A percentile compares a stretch with the other conserved stretches of the same genome.
These are phyloP conservation scores for Elsinoe necatrix DNA, from an alignment of 2,329 filamentous ascomycete species.

Conservation along the genomic window DNA sequence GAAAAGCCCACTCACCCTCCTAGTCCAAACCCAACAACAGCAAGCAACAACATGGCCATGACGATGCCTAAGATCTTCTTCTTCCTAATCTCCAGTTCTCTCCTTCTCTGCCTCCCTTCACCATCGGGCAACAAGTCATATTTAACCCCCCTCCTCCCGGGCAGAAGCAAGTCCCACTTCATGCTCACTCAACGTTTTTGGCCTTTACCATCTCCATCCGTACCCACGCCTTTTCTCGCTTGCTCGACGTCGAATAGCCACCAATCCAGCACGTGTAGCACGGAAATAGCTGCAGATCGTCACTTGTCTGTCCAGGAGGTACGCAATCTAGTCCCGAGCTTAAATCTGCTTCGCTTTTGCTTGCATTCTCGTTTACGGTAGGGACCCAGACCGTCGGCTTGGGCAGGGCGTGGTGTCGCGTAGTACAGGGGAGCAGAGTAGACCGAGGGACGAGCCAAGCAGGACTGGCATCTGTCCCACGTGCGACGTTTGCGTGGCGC, in stretches of 20 bases:
- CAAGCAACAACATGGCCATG: slow-evolving; percentile 8
- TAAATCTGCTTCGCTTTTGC: neutral
- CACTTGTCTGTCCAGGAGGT: neutral
- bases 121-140: slow-evolving; percentile 4
- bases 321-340: slow-evolving; percentile 3
- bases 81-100: neutral
- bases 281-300: neutral
- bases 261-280: neutral
- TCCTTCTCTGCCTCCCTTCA: neutral
- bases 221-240: neutral
- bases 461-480: neutral
- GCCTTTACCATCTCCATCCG: neutral
- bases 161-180: slow-evolving; percentile 1
- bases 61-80: neutral
- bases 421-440: neutral
- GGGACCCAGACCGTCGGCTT: neutral
- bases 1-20: neutral
- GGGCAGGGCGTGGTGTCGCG: neutral
- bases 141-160: neutral
- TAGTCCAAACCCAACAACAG: neutral
- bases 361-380: neutral
- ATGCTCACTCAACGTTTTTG: neutral
- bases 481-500: slow-evolving; percentile 3
- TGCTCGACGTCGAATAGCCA: neutral
- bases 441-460: neutral